Evolutionary conservation across 352 stramenopile species (phyloP).

Genomic region (Phytophthora foliorum): DNA sequence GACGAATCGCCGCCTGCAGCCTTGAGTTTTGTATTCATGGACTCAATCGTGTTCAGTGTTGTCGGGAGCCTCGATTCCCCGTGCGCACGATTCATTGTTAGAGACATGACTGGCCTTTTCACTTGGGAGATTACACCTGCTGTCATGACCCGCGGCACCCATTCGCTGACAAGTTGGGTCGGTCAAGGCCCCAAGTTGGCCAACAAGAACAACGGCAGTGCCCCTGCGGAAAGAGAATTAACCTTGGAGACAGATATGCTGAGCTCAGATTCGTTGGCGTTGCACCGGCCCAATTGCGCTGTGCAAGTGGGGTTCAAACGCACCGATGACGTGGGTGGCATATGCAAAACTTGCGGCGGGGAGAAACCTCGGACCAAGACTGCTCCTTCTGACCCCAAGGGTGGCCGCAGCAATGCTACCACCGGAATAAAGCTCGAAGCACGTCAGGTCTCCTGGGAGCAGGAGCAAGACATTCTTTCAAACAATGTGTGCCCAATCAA

Average conservation of each 20-base stretch:
- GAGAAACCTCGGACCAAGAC: constrained; percentile 53
- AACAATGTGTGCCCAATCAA: constrained; percentile 78
- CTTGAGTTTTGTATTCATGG: constrained; percentile 92
- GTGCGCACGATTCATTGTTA: constrained; percentile 78
- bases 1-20: constrained; percentile 44
- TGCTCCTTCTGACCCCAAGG: constrained; percentile 36
- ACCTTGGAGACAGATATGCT: constrained; percentile 46
- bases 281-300: constrained; percentile 55
- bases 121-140: constrained; percentile 84
- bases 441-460: constrained; percentile 66
- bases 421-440: constrained; percentile 48
- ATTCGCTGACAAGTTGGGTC: constrained; percentile 33
- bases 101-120: constrained; percentile 89
- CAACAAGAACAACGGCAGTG: constrained; percentile 3
- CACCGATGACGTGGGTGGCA: constrained; percentile 36
- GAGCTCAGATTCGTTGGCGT: constrained; percentile 39
- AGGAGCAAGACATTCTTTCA: constrained; percentile 66
- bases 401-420: constrained; percentile 10
- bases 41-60: constrained; percentile 88
- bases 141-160: constrained; percentile 26
- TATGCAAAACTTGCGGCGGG: constrained; percentile 68
- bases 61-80: constrained; percentile 83
- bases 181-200: neutral
- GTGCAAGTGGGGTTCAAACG: constrained; percentile 75
- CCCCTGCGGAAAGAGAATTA: constrained; percentile 50